Evolutionary conservation across 164 flowering plant species (phyloP).

Genomic region (Aristolochia californica): DNA sequence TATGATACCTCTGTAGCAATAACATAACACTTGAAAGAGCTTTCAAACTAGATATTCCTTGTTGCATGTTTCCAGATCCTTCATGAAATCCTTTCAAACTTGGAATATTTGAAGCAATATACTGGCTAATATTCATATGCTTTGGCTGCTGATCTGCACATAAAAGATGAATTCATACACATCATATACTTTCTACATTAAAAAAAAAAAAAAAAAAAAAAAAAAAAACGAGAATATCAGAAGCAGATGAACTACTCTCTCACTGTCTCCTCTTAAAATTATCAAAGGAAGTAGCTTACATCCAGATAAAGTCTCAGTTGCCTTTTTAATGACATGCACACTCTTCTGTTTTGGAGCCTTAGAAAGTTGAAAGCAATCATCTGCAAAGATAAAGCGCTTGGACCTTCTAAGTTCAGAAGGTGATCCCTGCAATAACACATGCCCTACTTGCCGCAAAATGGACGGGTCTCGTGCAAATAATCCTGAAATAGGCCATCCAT

Average conservation of each 20-base stretch:
- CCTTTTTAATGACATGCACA: constrained; percentile 44
- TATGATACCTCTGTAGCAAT: constrained; percentile 57
- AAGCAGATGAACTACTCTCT: neutral
- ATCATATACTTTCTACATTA: neutral
- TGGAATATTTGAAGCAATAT: constrained; percentile 65
- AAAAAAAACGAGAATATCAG: too few relatives aligned
- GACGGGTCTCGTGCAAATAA: constrained; percentile 89
- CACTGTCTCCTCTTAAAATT: neutral
- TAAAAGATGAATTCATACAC: neutral
- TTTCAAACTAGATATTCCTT: constrained; percentile 51
- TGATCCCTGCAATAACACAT: constrained; percentile 46
- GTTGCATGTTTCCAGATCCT: constrained; percentile 32
- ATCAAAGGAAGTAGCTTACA: constrained; percentile 43
- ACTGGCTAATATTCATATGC: constrained; percentile 58
- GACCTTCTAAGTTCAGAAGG: constrained; percentile 43
- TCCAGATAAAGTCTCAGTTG: constrained; percentile 60
- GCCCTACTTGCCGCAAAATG: constrained; percentile 66
- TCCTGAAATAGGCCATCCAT: constrained; percentile 29
- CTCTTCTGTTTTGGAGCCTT: constrained; percentile 61
- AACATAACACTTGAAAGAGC: constrained; percentile 77
- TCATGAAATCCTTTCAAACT: constrained; percentile 61
- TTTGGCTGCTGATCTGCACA: constrained; percentile 65
- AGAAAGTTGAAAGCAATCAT: constrained; percentile 83
- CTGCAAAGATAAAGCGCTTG: constrained; percentile 66
- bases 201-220: too few relatives aligned